A percentile compares a stretch with the other conserved stretches of the same genome.
Evolutionary conservation across 768 basidiomycete species (phyloP).

Genomic region (Daedalea quercina): DNA sequence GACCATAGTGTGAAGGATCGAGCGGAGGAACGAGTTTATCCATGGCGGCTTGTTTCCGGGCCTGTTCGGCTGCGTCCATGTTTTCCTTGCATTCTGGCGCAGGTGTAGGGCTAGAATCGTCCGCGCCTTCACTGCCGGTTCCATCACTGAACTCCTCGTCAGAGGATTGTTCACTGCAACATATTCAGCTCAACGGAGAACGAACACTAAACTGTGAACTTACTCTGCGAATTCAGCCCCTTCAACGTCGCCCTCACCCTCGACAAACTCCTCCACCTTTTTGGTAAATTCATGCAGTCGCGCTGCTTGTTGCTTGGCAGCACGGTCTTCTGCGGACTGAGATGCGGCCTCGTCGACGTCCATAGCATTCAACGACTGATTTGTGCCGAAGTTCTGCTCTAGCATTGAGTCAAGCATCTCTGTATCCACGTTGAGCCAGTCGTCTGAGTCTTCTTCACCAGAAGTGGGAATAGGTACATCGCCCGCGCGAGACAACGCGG

Average conservation of each 20-base stretch:
- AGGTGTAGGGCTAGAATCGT: constrained; percentile 3
- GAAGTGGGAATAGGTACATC: constrained; percentile 18
- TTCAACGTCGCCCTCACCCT: constrained; percentile 82
- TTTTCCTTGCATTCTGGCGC: constrained; percentile 26
- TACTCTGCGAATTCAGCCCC: constrained; percentile 91
- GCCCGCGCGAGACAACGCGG: constrained; percentile 44
- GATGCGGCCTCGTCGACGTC: constrained; percentile 34
- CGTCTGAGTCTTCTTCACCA: constrained; percentile 59
- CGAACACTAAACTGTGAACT: no score
- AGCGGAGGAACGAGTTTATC: constrained; percentile 77
- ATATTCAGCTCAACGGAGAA: no score
- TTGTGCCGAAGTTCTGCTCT: constrained; percentile 29
- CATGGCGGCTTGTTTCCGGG: constrained; percentile 58
- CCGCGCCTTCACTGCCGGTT: constrained; percentile 6
- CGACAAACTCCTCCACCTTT: constrained; percentile 86
- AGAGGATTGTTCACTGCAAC: constrained; percentile 57
- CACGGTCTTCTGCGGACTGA: constrained; percentile 37
- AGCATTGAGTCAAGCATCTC: constrained; percentile 73
- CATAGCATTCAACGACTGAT: constrained; percentile 33
- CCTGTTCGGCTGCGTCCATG: constrained; percentile 14
- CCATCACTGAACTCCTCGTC: constrained; percentile 51
- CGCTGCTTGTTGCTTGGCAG: constrained; percentile 60
- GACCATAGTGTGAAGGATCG: constrained; percentile 81
- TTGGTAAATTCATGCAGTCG: constrained; percentile 71
- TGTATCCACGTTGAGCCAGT: constrained; percentile 81